These are phyloP conservation scores for Rhododendron mucronatum DNA, from an alignment of 148 eudicot genomes.

Conservation along the genomic window DNA sequence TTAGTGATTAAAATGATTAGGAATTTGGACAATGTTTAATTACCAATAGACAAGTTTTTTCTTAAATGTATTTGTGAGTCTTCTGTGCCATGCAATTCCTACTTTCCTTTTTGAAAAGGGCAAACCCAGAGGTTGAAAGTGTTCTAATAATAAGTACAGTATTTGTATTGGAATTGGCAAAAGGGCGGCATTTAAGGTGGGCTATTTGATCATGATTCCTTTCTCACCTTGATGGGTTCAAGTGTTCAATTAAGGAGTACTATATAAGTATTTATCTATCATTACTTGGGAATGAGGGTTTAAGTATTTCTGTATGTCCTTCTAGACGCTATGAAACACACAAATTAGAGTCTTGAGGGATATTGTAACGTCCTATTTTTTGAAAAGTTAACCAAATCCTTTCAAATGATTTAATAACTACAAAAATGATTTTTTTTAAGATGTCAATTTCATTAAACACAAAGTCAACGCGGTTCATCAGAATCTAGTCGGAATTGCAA, in stretches of 20 bases:
- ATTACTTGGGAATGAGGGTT: background rate
- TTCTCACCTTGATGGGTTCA: constrained; percentile 4
- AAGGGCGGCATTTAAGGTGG: constrained; percentile 13
- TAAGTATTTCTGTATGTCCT: background rate
- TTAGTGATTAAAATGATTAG: constrained; percentile 22
- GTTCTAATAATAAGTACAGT: background rate
- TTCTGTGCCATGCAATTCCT: background rate
- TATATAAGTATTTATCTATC: background rate
- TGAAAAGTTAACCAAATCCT: too few relatives aligned
- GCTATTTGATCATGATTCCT: constrained; percentile 10
- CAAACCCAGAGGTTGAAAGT: background rate
- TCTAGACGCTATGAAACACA: background rate
- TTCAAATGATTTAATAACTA: too few relatives aligned
- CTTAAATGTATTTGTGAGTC: constrained; percentile 11
- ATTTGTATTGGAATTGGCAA: constrained; percentile 7
- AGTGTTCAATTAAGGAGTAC: background rate
- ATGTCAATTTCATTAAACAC: too few relatives aligned
- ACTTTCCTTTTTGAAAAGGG: constrained; percentile 18
- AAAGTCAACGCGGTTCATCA: too few relatives aligned
- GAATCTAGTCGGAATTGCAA: too few relatives aligned
- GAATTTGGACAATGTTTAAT: background rate
- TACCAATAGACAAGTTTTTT: background rate
- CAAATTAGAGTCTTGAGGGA: background rate
- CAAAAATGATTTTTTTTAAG: too few relatives aligned
- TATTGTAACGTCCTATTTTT: too few relatives aligned